Conservation (phyloP, 768 basidiomycete genomes). For the Mrakia hoshinonis region DNA sequence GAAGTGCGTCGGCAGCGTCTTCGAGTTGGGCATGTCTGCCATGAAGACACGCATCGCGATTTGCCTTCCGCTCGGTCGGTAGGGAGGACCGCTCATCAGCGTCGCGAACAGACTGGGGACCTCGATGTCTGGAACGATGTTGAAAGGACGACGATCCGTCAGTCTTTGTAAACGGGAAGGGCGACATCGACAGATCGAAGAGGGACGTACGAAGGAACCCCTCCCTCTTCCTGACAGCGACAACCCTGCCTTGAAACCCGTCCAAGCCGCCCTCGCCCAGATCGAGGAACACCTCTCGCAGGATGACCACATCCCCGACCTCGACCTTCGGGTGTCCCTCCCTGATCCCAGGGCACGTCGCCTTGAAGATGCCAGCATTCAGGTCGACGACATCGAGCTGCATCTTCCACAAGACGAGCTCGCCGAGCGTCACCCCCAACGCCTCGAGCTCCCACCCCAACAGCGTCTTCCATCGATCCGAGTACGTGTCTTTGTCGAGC, state of each 20-base stretch:
- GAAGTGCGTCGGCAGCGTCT: conserved; percentile 17
- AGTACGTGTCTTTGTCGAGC: not conserved
- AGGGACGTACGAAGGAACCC: conserved; percentile 32
- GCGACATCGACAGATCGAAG: not conserved
- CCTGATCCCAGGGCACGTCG: conserved; percentile 36
- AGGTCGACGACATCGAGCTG: not conserved
- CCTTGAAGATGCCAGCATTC: not conserved
- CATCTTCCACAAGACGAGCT: conserved; percentile 9
- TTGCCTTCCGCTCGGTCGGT: conserved; percentile 31
- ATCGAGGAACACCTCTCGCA: conserved; percentile 35
- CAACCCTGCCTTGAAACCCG: conserved; percentile 37
- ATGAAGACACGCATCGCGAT: conserved; percentile 2
- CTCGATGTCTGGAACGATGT: conserved; percentile 26
- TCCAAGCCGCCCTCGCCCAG: conserved; percentile 30
- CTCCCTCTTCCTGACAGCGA: conserved; percentile 34
- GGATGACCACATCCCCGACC: conserved; percentile 37
- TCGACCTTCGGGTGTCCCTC: conserved; percentile 40
- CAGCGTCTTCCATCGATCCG: not conserved
- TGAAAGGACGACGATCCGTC: conserved; percentile 16
- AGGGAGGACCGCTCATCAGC: conserved; percentile 30
- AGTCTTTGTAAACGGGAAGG: not conserved
- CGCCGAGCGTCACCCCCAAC: not conserved
- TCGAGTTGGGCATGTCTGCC: not conserved
- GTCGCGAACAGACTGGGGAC: not conserved
- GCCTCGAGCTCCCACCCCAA: conserved; percentile 4